Evolutionary conservation across 306 rosid species (phyloP).

Genomic region (Quercus robur): DNA sequence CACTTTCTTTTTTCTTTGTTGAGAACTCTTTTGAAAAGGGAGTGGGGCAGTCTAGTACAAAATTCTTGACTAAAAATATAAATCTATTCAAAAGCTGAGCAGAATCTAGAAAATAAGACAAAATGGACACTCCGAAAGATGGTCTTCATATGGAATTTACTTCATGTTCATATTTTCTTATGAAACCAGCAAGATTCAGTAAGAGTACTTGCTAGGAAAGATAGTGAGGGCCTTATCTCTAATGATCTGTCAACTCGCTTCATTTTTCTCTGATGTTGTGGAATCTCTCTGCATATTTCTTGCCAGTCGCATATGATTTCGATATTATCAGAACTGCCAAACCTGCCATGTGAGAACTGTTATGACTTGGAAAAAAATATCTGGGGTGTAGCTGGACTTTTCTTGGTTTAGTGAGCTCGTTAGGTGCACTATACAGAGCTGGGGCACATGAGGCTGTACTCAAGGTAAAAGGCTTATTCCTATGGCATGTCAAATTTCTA

Average conservation of each 20-base stretch:
- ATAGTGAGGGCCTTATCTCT: conserved; percentile 57
- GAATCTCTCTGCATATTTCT: conserved; percentile 55
- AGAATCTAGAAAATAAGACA: too few species aligned
- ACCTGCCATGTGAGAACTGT: conserved; percentile 35
- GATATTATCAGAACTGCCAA: conserved; percentile 28
- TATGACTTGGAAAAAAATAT: conserved; percentile 71
- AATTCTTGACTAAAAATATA: too few species aligned
- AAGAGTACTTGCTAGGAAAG: conserved; percentile 60
- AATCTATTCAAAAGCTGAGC: too few species aligned
- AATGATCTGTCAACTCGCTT: conserved; percentile 49
- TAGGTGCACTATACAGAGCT: conserved; percentile 68
- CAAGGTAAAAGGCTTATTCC: conserved; percentile 61
- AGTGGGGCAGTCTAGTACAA: too few species aligned
- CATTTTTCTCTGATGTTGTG: conserved; percentile 47
- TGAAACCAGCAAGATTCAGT: conserved; percentile 45
- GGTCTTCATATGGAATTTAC: too few species aligned
- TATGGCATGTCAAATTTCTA: conserved; percentile 48
- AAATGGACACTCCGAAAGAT: too few species aligned
- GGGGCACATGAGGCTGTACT: conserved; percentile 64
- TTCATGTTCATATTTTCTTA: too few species aligned
- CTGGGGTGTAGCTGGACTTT: conserved; percentile 97
- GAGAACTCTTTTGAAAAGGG: too few species aligned
- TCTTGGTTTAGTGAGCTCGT: conserved; percentile 70
- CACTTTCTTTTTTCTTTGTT: too few species aligned
- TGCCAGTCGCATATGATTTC: conserved; percentile 29